Percentiles rank a stretch among this genome's conserved stretches.
phyloP scores from a whole-genome alignment of 148 eudicot genomes.

The Persicaria tinctoria region DNA sequence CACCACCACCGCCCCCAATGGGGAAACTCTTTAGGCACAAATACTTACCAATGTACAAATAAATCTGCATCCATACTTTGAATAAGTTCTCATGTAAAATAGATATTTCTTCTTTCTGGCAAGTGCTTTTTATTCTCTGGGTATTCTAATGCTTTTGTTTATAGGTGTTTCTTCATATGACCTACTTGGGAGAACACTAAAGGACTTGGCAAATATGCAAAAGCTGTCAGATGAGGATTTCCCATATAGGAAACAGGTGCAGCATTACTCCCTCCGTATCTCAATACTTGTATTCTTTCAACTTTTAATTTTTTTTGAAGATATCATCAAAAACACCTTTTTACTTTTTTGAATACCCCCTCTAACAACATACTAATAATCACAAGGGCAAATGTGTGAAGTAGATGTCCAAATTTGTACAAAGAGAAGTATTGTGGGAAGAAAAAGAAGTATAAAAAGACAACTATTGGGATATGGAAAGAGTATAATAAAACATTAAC shows the following conservation, averaged over 20 bases:
- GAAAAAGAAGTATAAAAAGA: no score
- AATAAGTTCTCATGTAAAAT: not conserved
- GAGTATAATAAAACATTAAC: not conserved
- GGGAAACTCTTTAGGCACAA: not conserved
- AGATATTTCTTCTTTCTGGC: not conserved
- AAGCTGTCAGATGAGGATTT: slow-evolving; percentile 78
- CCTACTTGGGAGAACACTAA: slow-evolving; percentile 49
- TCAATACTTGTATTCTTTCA: no score
- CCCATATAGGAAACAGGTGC: slow-evolving; percentile 73
- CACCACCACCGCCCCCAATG: no score
- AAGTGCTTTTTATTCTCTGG: not conserved
- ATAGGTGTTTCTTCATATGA: slow-evolving; percentile 54
- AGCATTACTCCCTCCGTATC: not conserved
- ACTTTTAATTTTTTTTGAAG: no score
- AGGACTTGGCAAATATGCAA: slow-evolving; percentile 73
- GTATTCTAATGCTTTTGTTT: slow-evolving; percentile 1
- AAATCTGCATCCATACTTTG: not conserved
- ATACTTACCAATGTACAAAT: not conserved
- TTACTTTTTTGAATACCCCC: no score
- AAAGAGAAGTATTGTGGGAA: no score
- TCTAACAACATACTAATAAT: no score
- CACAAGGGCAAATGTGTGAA: no score
- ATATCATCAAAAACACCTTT: no score
- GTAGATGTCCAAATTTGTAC: no score
- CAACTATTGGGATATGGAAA: no score